Evolutionary conservation across 225 moss, liverwort and hornwort species (phyloP).

Genomic region (Pleurozium schreberi): DNA sequence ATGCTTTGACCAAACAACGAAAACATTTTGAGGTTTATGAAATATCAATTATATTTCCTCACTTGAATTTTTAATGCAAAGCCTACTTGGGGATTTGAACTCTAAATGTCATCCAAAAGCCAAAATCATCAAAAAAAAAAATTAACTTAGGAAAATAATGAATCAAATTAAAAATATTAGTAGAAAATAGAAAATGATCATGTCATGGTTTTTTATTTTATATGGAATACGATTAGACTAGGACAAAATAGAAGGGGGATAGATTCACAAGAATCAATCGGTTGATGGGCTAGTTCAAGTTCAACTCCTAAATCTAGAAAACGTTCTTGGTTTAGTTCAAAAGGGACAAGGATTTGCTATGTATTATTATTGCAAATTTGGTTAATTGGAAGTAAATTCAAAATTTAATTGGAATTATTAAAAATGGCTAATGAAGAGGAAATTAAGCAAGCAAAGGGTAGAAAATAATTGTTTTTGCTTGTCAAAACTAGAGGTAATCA

Average conservation of each 20-base stretch:
- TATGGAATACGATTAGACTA: not conserved
- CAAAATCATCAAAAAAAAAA: not conserved
- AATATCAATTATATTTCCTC: not conserved
- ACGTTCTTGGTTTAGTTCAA: not conserved
- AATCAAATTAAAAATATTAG: not conserved
- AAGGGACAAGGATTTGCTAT: not conserved
- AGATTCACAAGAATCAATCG: not conserved
- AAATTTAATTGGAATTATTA: not conserved
- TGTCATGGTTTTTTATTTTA: not conserved
- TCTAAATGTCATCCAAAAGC: no score
- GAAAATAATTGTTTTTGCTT: not conserved
- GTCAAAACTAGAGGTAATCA: not conserved
- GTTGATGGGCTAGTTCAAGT: not conserved
- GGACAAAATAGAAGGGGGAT: not conserved
- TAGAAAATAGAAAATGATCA: not conserved
- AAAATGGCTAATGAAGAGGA: not conserved
- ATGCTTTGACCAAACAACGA: not conserved
- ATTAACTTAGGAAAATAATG: not conserved
- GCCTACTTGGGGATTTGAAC: no score
- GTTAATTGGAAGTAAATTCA: not conserved
- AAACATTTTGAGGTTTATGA: not conserved
- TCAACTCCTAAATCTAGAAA: not conserved
- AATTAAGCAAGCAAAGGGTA: no score
- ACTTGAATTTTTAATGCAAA: not conserved
- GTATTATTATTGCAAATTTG: not conserved